phyloP scores from a whole-genome alignment of 2,329 filamentous ascomycete genomes.

The Neonectria faginata region DNA sequence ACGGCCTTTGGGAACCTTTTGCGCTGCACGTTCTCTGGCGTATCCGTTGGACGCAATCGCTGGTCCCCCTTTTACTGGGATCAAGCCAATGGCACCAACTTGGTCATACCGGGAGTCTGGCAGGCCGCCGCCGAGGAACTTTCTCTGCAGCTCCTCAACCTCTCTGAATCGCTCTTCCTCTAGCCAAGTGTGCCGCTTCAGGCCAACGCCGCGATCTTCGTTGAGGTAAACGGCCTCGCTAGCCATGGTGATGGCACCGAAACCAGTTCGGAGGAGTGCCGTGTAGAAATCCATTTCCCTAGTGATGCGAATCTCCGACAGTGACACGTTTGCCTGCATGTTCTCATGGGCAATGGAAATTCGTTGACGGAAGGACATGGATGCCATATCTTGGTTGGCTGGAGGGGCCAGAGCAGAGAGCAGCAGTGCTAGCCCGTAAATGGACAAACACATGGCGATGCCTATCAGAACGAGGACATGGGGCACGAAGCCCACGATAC shows the following conservation, averaged over 20 bases:
- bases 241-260: conserved; percentile 89
- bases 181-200: conserved; percentile 86
- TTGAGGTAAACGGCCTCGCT: conserved; percentile 97
- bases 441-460: conserved; percentile 78
- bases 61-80: conserved; percentile 64
- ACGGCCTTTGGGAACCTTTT: conserved; percentile 63
- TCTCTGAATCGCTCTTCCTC: conserved; percentile 88
- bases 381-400: conserved; percentile 41
- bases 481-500: conserved; percentile 93
- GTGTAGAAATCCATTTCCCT: conserved; percentile 97
- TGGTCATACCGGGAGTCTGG: conserved; percentile 63
- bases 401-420: conserved; percentile 70
- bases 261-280: conserved; percentile 85
- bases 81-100: conserved; percentile 65
- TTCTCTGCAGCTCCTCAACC: conserved; percentile 70
- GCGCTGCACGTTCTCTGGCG: conserved; percentile 75
- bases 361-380: conserved; percentile 66
- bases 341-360: conserved; percentile 82
- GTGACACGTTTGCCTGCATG: conserved; percentile 89
- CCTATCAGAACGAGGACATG: conserved; percentile 88
- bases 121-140: conserved; percentile 61
- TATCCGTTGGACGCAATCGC: conserved; percentile 67
- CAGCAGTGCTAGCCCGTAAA: conserved; percentile 81
- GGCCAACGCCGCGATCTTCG: conserved; percentile 80
- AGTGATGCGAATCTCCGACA: conserved; percentile 82